Base-by-base conservation (phyloP, 2,329 filamentous ascomycete genomes). In the Aspergillus puulaauensis region DNA sequence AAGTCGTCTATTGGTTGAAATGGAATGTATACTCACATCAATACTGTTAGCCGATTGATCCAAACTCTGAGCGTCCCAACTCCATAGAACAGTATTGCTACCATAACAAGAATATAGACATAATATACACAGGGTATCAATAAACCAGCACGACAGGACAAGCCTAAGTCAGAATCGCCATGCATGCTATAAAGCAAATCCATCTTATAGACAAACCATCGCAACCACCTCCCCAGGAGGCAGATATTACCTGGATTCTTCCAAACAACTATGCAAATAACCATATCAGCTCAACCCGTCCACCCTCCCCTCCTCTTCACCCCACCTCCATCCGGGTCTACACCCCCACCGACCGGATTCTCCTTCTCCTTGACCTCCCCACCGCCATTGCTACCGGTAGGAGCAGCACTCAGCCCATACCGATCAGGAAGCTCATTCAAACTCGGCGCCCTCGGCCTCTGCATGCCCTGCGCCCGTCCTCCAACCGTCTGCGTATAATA, bases 401-500 rank as follows among this genome's bases (percentile, higher is more conserved):
- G 63, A 31, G 68, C 60, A 41, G 63, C 60, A 8, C 64, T 68
- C 55, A 74, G 52, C 17, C 70, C 67, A 47, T 73, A 68, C n/a
- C 83, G 83, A 62, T 75, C 80, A 3, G 83, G 81, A 57, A 83
- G 73, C 67, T 86, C 84, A 48, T 78, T 83, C 52, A 89, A 73
- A 66, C 81, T 87, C 14, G 86, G 86, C 37, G 84, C 85, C 61
- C 84, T 77, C 6, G 87, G 87, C 60, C 84, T 77, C 57, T 80
- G 79, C 63, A 81, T 79, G 5, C 86, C 86, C 57, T 81, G 78
- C 35, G 86, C 85, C 63, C 85, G 77, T 6, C 86, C 86, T 4
- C 86, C 86, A 47, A 87, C 65, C 31, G 82, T 68, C 1, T 86
- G 86, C 2, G 88, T 72, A 59, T 87, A 81, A 70, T 87, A 84